Percentiles rank a stretch among this genome's conserved stretches.
Evolutionary conservation across 768 basidiomycete genomes (phyloP).

Genomic region (Amanita phalloides): DNA sequence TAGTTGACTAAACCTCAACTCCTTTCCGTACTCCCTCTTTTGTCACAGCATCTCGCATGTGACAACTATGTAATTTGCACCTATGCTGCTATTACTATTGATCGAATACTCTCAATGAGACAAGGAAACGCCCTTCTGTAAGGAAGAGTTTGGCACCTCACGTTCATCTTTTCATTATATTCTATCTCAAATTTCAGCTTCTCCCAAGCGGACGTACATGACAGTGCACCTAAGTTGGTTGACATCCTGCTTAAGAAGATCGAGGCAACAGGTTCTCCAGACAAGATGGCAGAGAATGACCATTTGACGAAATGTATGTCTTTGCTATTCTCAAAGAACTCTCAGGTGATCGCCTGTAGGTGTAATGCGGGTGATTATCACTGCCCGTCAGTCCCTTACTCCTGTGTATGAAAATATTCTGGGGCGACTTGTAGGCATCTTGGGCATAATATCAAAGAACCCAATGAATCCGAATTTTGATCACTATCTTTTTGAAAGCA

Average conservation of each 20-base stretch:
- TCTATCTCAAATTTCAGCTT: constrained; percentile 42
- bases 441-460: constrained; percentile 86
- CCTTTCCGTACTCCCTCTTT: constrained; percentile 78
- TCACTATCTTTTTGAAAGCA: constrained; percentile 94
- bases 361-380: constrained; percentile 88
- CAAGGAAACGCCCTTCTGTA: constrained; percentile 66
- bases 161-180: background rate
- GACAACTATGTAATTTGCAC: constrained; percentile 89
- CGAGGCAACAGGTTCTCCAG: constrained; percentile 67
- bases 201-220: constrained; percentile 76
- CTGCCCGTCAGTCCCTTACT: constrained; percentile 69
- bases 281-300: constrained; percentile 96
- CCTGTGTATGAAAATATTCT: constrained; percentile 59
- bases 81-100: constrained; percentile 97
- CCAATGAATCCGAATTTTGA: constrained; percentile 97
- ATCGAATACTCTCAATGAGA: constrained; percentile 87
- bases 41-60: constrained; percentile 73
- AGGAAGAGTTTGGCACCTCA: constrained; percentile 13
- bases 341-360: constrained; percentile 33
- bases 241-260: constrained; percentile 70
- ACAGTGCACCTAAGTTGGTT: constrained; percentile 66
- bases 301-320: constrained; percentile 91
- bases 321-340: background rate
- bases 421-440: constrained; percentile 66
- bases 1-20: constrained; percentile 92